These are phyloP conservation scores for Penicillium sp. DNA, from an alignment of 2,329 filamentous ascomycete genomes.

Conservation along the genomic window DNA sequence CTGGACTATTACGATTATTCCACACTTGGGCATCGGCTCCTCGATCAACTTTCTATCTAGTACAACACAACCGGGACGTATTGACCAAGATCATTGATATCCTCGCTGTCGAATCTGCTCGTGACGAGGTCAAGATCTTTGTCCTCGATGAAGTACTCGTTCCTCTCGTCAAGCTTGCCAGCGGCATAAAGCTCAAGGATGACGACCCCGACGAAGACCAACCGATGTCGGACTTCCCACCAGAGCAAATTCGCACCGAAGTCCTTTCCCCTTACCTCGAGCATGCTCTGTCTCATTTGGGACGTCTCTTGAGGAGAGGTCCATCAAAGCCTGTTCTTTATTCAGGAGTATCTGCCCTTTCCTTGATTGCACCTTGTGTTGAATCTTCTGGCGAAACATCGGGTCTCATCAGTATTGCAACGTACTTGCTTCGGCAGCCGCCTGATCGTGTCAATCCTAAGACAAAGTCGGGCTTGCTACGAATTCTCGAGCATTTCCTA, in stretches of 20 bases:
- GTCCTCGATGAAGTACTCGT: conserved; percentile 67
- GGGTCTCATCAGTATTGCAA: conserved; percentile 72
- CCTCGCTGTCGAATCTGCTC: conserved; percentile 65
- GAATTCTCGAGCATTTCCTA: conserved; percentile 75
- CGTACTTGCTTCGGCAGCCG: conserved; percentile 79
- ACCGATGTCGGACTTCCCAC: conserved; percentile 36
- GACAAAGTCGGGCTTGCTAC: conserved; percentile 73
- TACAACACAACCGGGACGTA: conserved; percentile 53
- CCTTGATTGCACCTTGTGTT: conserved; percentile 67
- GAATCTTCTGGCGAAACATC: conserved; percentile 58
- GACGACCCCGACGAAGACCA: conserved; percentile 40
- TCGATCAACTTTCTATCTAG: conserved; percentile 63
- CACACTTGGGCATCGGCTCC: conserved; percentile 70
- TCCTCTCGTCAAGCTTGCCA: conserved; percentile 58
- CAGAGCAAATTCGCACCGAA: conserved; percentile 30
- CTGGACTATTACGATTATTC: conserved; percentile 73
- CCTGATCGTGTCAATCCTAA: conserved; percentile 73
- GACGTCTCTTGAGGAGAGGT: conserved; percentile 50
- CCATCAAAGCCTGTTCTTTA: conserved; percentile 70
- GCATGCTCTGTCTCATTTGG: conserved; percentile 53
- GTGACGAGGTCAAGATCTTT: conserved; percentile 80
- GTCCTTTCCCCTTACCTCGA: conserved; percentile 56
- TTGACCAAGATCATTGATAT: conserved; percentile 66
- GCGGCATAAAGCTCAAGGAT: conserved; percentile 43
- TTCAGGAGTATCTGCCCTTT: conserved; percentile 69